Conservation (phyloP, 305 asterid species). For the Salvia sclarea region DNA sequence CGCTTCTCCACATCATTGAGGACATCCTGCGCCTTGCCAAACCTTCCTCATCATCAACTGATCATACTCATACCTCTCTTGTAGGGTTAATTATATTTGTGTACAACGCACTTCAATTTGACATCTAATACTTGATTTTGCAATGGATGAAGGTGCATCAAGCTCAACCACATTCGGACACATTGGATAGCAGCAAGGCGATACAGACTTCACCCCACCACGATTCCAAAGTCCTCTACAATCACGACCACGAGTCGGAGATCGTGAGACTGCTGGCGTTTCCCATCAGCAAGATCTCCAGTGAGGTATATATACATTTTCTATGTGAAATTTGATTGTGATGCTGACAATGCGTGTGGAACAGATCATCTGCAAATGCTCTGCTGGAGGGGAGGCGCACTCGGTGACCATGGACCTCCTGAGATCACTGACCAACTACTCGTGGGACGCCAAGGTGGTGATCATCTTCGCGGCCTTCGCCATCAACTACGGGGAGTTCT, state of each 20-base stretch:
- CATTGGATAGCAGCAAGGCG: constrained; percentile 41
- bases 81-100: not conserved
- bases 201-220: constrained; percentile 25
- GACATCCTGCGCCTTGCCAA: constrained; percentile 51
- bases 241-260: constrained; percentile 42
- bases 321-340: not conserved
- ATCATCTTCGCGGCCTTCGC: constrained; percentile 71
- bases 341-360: not conserved
- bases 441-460: constrained; percentile 80
- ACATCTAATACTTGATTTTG: not conserved
- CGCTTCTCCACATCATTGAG: constrained; percentile 59
- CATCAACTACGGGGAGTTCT: constrained; percentile 72
- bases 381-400: constrained; percentile 63
- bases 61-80: not conserved
- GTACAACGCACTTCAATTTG: too few species aligned
- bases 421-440: constrained; percentile 52
- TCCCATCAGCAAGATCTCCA: constrained; percentile 55
- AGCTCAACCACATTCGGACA: constrained; percentile 37
- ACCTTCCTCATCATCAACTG: constrained; percentile 31
- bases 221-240: constrained; percentile 36
- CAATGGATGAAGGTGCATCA: constrained; percentile 33
- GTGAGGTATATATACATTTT: constrained; percentile 46
- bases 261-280: constrained; percentile 52
- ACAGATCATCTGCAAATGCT: constrained; percentile 64
- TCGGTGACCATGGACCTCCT: constrained; percentile 56